phyloP scores from a whole-genome alignment of 345 rosid species.

The Gossypium raimondii region DNA sequence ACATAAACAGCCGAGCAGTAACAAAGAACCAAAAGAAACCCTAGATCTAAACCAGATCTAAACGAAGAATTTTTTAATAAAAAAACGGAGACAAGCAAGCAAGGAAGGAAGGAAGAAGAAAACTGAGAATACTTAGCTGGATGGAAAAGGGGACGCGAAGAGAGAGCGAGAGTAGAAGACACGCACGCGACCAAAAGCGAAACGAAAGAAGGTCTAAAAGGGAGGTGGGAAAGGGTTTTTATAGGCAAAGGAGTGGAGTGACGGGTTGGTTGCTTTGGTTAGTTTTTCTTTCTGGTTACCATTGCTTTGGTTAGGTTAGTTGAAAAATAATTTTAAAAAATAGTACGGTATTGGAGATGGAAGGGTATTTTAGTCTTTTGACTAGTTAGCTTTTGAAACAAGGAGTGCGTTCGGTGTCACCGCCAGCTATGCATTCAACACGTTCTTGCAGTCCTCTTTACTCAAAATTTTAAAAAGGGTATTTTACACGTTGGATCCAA shows the following conservation, averaged over 20 bases:
- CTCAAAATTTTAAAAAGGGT: no score
- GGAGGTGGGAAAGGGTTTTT: not conserved
- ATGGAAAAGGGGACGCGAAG: not conserved
- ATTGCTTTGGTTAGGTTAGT: not conserved
- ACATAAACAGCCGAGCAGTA: not conserved
- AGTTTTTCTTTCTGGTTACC: not conserved
- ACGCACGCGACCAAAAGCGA: slow-evolving; percentile 1
- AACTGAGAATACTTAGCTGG: slow-evolving; percentile 25
- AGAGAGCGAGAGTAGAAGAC: not conserved
- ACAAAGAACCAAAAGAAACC: slow-evolving; percentile 7
- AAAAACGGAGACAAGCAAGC: not conserved
- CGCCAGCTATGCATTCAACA: slow-evolving; percentile 26
- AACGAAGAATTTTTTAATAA: not conserved
- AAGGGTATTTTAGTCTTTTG: not conserved
- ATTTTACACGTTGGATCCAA: no score
- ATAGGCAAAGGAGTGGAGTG: slow-evolving; percentile 15
- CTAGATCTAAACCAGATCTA: slow-evolving; percentile 31
- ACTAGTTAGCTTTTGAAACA: not conserved
- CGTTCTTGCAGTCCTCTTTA: not conserved
- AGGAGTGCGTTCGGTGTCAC: slow-evolving; percentile 25
- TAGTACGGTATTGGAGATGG: not conserved
- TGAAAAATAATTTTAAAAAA: not conserved
- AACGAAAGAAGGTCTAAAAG: slow-evolving; percentile 18
- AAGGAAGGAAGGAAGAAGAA: not conserved
- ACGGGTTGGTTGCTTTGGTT: not conserved